Base-by-base conservation (phyloP, 106 monocot species). In the Dioscorea alata region DNA sequence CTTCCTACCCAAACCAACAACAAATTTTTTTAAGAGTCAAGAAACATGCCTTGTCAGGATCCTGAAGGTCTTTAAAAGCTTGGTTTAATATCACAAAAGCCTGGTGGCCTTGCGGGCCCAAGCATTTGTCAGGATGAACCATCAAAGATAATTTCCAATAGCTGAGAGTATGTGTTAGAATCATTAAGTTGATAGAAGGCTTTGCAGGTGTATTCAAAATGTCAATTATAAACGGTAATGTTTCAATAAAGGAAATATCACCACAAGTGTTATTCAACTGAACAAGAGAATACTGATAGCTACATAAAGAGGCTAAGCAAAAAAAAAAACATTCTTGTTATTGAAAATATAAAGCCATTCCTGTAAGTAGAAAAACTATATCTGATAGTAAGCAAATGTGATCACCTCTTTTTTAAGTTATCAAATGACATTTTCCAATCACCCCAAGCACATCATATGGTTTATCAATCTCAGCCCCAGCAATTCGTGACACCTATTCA, bases 111-210 rank as follows among this genome's bases (percentile, higher is more conserved):
- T 90, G 85, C 42, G 99, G 99, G 77, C 93, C 93, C 60, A 90
- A 80, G 56, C 99, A 99, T 78, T 99, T 99, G 81, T 99, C 99
- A 23, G 99, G 99, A 84, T 99, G 99, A 28, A 99, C 93, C 90
- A 99, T 80, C 24, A 93, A 80, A 68, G 99, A 99, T 59, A 99
- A 74, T 70, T 99, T 99, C 99, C 90, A 93, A 59, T 99, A 99
- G 78, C 92, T 92, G 68, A 42, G 42, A 42, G 42, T 42, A 42
- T 42, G 10, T 42, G 10, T 42, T 42, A 10, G 10, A 42, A 42
- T 42, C 9, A 42, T 42, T 42, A 42, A 42, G 28, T 28, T 42
- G 42, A 42, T 42, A 42, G 10, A 42, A 42, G 28, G 42, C 42
- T 8, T 42, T 10, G 10, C 42, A 42, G 2, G 42, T 8, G 10